phyloP scores from a whole-genome alignment of 2,329 filamentous ascomycete species.

The Colletotrichum orchidophilum region DNA sequence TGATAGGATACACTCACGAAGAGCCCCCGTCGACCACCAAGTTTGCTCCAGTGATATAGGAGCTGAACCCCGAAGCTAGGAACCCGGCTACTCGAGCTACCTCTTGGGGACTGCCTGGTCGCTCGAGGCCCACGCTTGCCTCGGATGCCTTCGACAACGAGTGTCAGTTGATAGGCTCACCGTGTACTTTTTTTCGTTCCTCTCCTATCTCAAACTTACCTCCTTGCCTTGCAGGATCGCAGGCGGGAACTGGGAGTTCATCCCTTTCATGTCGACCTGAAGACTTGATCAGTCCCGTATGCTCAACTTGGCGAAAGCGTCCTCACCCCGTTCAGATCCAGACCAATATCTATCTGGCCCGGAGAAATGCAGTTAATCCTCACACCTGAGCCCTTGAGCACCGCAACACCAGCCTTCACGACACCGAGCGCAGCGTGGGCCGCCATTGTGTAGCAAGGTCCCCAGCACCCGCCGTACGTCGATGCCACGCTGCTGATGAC shows the following conservation, averaged over 20 bases:
- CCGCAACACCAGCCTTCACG: constrained; percentile 65
- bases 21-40: constrained; percentile 70
- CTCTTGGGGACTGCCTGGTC: constrained; percentile 65
- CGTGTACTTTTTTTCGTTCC: background rate
- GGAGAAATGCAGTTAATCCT: constrained; percentile 64
- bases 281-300: background rate
- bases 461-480: constrained; percentile 67
- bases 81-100: constrained; percentile 70
- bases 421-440: constrained; percentile 69
- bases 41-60: constrained; percentile 70
- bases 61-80: constrained; percentile 69
- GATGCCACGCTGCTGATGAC: constrained; percentile 68
- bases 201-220: constrained; percentile 36
- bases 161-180: background rate
- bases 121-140: constrained; percentile 64
- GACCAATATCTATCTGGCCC: constrained; percentile 51
- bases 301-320: no score
- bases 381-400: constrained; percentile 66
- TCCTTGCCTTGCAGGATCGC: constrained; percentile 60
- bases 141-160: constrained; percentile 49
- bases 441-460: constrained; percentile 68
- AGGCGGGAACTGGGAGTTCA: constrained; percentile 64
- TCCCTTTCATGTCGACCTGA: constrained; percentile 58
- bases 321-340: constrained; percentile 53
- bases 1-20: constrained; percentile 40